These are phyloP conservation scores for Beta vulgaris DNA, from an alignment of 148 eudicot species.

Conservation along the genomic window DNA sequence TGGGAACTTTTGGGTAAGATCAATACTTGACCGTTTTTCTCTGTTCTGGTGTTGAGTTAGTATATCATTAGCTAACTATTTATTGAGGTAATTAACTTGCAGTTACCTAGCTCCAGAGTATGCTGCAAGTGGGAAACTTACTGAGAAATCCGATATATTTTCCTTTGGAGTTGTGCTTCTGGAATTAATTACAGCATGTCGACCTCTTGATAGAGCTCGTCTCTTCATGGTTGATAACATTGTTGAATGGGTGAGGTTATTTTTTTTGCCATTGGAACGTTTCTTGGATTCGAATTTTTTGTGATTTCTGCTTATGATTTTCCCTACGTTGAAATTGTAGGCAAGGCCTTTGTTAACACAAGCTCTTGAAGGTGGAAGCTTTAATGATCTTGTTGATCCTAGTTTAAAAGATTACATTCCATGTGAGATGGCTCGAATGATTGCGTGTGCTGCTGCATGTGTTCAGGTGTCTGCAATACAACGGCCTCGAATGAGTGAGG, in stretches of 20 bases:
- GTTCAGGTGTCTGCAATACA: conserved; percentile 66
- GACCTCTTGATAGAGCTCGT: conserved; percentile 61
- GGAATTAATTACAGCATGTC: conserved; percentile 69
- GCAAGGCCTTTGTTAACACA: conserved; percentile 69
- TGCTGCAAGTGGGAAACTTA: conserved; percentile 71
- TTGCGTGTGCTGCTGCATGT: conserved; percentile 81
- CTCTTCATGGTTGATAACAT: conserved; percentile 56
- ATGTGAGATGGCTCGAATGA: conserved; percentile 59
- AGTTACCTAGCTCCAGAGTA: conserved; percentile 83
- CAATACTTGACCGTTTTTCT: too few species aligned
- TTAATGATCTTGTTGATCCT: conserved; percentile 51
- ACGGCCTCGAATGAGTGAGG: conserved; percentile 75
- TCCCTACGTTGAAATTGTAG: conserved; percentile 29
- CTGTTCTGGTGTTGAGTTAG: background rate
- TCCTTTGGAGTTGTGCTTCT: conserved; percentile 76
- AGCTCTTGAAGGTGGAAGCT: conserved; percentile 56
- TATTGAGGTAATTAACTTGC: conserved; percentile 27
- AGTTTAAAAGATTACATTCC: conserved; percentile 53
- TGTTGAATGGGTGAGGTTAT: conserved; percentile 64
- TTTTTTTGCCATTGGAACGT: background rate
- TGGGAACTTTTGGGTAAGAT: conserved; percentile 88
- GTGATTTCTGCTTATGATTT: too few species aligned
- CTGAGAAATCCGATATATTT: conserved; percentile 67
- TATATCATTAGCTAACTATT: conserved; percentile 5
- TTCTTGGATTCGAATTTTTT: background rate